Base-by-base conservation (phyloP, 371 early-diverging fungal genomes). In the Mycotypha africana region DNA sequence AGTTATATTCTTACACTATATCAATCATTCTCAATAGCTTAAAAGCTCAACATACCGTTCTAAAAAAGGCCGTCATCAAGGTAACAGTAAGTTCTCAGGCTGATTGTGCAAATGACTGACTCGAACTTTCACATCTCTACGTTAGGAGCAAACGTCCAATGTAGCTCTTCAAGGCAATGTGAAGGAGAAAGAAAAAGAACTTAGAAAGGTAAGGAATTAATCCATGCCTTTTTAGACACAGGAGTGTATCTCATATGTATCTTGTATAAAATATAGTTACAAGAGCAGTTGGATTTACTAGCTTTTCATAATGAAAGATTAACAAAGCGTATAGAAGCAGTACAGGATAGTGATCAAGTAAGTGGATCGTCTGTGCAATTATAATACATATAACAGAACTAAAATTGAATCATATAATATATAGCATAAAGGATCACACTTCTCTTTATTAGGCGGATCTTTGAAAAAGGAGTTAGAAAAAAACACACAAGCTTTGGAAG, bases 151-250 rank as follows among this genome's bases (percentile, higher is more conserved):
- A 76, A 63, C 76, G 2, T 67, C 67, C 10, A 83, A 77, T 49
- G 54, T 67, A 9, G 32, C 70, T 2, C 54, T 83, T 21, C 80
- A 81, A 41, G 65, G 72, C n/a, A 73, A 75, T 23, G 67, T 79
- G 17, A 83, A 83, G 45, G 76, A 79, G 39, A 81, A 79, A 53
- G 84, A 83, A 51, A 79, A 81, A 40, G 81, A 83, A 35, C 50
- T 80, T n/a, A 50, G 84, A 54, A 78, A 78, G 62, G 84, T 81
- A 56, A 32, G 34, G 4, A 20, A 21, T 4, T 20, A 16, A 2
- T 9, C 2, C 5, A 17, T 19, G 9, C 11, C 2, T 34, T 17
- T 21, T 38, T n/a, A 22, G 6, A 10, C n/a, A 2, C 2, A 15
- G 20, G 31, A 47, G 2, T 25, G n/a, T 38, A 23, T 31, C 22